Evolutionary conservation across 768 basidiomycete genomes (phyloP), one percentile per base, ranked within the genome.

Genomic region (Amanita rubescens): DNA sequence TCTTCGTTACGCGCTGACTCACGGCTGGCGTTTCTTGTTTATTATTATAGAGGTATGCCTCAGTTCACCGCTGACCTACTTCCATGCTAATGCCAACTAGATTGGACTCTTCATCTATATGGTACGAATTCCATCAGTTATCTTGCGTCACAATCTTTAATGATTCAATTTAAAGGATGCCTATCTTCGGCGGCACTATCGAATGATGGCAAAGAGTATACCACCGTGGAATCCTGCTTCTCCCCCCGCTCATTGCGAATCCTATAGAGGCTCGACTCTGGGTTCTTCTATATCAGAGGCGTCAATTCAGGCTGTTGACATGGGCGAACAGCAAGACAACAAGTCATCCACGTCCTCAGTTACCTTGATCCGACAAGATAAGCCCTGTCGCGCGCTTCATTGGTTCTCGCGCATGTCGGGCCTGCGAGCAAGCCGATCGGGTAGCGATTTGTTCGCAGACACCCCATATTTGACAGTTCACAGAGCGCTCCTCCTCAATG

Each of bases 31-130:
- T n/a, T n/a, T n/a, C n/a, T n/a, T n/a, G 56, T 57, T 57, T 35
- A 55, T 57, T 27, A 22, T 50, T 24, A 38, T 57, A 25, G 56
- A 57, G 39, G 58, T 63, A 10, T 74, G 66, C 63, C 12, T 22
- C 34, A 2, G 32, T 14, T 25, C 12, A 22, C 24, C n/a, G 9
- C n/a, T 20, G 8, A 34, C 33, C 25, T n/a, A 11, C 19, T 24
- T 24, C 12, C n/a, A 38, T 17, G n/a, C 37, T 38, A 38, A 38
- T 19, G 11, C 38, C 2, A n/a, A n/a, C 38, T 39, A 39, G 38
- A 39, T 39, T 19, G n/a, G n/a, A 7, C 38, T 39, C 17, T 39
- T 17, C 20, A 17, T 39, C 20, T 19, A 39, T 19, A n/a, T 39
- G 38, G 38, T 39, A 19, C n/a, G 38, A 17, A 39, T 14, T 10